Conservation (phyloP, 1,139 yeast genomes). For the Kodamaea arcana region DNA sequence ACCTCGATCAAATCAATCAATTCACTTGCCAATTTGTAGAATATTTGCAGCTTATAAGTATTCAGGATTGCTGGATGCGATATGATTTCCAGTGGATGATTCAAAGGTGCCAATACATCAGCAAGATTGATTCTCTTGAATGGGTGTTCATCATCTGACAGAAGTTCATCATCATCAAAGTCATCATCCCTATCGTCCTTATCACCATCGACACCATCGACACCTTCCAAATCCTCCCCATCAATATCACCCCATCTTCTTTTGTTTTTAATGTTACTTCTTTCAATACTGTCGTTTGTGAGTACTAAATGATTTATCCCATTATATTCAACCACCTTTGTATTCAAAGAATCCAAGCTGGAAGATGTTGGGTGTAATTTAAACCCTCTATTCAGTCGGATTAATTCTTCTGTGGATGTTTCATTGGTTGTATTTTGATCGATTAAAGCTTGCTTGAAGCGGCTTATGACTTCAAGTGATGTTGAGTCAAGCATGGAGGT, state of each 20-base stretch:
- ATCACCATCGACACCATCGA: constrained; percentile 7
- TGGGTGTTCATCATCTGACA: constrained; percentile 25
- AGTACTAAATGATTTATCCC: constrained; percentile 40
- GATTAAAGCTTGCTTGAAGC: constrained; percentile 37
- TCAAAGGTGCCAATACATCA: constrained; percentile 69
- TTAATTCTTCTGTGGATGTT: constrained; percentile 6
- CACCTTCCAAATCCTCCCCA: constrained; percentile 14
- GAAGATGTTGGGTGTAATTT: constrained; percentile 22
- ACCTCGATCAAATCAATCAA: constrained; percentile 73
- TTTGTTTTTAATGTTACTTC: constrained; percentile 24
- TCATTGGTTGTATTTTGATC: constrained; percentile 11
- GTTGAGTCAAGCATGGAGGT: constrained; percentile 42
- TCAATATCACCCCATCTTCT: constrained; percentile 36
- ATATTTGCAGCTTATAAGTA: constrained; percentile 54
- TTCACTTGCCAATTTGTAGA: constrained; percentile 58
- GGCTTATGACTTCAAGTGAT: constrained; percentile 37
- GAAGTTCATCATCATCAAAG: constrained; percentile 20
- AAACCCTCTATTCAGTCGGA: constrained; percentile 33
- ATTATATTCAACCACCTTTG: constrained; percentile 40
- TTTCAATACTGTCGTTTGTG: constrained; percentile 34
- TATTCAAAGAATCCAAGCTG: constrained; percentile 21
- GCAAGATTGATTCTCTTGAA: constrained; percentile 37
- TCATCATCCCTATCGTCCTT: constrained; percentile 14
- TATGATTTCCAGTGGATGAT: constrained; percentile 76
- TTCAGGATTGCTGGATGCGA: constrained; percentile 65